These are phyloP conservation scores for Pseudocercospora fuligena DNA, from an alignment of 2,329 filamentous ascomycete species.

Conservation along the genomic window DNA sequence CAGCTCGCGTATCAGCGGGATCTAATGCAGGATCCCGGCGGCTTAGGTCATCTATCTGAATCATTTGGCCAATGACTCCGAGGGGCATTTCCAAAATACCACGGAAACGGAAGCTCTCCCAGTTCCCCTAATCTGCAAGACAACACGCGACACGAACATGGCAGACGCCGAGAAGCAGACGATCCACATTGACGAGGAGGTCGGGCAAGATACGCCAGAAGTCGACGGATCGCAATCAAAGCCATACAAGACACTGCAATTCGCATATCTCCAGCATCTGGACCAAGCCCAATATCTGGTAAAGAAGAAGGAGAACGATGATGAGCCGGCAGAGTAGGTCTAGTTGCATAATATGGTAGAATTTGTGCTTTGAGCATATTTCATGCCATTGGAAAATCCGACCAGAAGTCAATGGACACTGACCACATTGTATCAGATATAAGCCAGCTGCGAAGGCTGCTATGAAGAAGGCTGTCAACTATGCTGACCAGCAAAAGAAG, in stretches of 20 bases:
- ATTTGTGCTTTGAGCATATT: background rate
- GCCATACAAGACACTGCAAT: constrained; percentile 81
- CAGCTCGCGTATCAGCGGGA: background rate
- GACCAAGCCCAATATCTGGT: constrained; percentile 68
- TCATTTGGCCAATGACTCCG: constrained; percentile 8
- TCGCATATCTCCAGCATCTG: constrained; percentile 75
- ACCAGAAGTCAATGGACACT: background rate
- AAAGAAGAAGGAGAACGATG: constrained; percentile 68
- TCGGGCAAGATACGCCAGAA: constrained; percentile 66
- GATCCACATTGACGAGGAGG: constrained; percentile 81
- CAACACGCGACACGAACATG: constrained; percentile 29
- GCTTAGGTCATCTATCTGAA: background rate
- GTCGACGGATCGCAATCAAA: constrained; percentile 71
- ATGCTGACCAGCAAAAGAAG: constrained; percentile 77
- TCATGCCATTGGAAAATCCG: background rate
- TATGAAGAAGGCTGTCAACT: constrained; percentile 80
- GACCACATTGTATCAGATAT: constrained; percentile 58
- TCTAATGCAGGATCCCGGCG: background rate
- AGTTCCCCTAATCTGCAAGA: background rate
- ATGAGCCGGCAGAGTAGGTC: constrained; percentile 57
- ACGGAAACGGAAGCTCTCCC: background rate
- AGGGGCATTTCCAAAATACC: constrained; percentile 2
- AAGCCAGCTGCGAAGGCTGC: constrained; percentile 83
- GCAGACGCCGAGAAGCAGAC: constrained; percentile 43
- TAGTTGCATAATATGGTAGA: background rate